Base-by-base conservation (phyloP, 768 basidiomycete species). In the Mycena kentingensis region DNA sequence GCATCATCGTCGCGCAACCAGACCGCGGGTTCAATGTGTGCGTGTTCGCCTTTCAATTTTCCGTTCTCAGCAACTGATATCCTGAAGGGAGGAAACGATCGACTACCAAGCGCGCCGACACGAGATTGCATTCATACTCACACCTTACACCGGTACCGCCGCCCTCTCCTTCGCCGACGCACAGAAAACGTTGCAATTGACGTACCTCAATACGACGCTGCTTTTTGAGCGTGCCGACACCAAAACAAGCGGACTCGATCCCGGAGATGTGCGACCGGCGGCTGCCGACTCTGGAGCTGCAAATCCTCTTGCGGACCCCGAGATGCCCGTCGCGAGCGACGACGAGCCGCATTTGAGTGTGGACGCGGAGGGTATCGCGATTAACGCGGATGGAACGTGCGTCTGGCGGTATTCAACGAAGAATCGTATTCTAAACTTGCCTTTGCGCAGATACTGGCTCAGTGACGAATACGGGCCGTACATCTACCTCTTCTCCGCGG, bases 391-490 rank as follows among this genome's bases (percentile, higher is more conserved):
- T 56, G 85, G 85, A 58, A 78, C 76, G 80, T 82, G 52, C 48
- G 78, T 67, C 2, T 2, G 26, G 8, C 36, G 28, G 2, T 37
- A 27, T 32, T 24, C 18, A 29, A 1, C 22, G 16, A 28, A 16
- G 24, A 16, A 26, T 22, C 36, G 43, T n/a, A 26, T 12, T 5
- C 15, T 19, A 32, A 21, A n/a, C 11, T 29, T 18, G 36, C 15
- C 5, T 42, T 18, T 37, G 25, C n/a, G 18, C 52, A 83, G 82
- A 0, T 83, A 76, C 66, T 86, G 82, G 83, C 71, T 80, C 26
- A 81, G 81, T 58, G 86, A 87, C 62, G 85, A 87, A 67, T 87
- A 87, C 57, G 85, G 84, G 1, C 82, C 83, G 3, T 82, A 83
- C 60, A 81, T 87, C 55, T 84, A 86, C 65, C 74, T 71, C 15